Percentiles rank a stretch among this genome's conserved stretches.
Evolutionary conservation across 257 asterid species (phyloP).

Genomic region (Plantago elongata): DNA sequence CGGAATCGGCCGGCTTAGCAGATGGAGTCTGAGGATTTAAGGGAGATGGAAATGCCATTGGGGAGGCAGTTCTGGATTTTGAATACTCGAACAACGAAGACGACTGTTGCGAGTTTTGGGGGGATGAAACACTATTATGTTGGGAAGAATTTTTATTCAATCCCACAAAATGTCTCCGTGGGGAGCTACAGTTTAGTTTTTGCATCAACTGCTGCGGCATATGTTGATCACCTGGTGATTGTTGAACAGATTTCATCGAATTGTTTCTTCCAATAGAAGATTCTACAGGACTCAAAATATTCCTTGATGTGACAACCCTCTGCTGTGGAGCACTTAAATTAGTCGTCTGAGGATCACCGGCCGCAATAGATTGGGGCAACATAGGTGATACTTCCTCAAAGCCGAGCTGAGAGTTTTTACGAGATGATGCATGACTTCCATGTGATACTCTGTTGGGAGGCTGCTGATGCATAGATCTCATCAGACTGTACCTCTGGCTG

Average conservation of each 20-base stretch:
- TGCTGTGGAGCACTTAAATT: constrained; percentile 12
- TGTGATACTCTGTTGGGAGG: no score
- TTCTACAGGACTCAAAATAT: constrained; percentile 24
- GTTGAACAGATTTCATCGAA: constrained; percentile 29
- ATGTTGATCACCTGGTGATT: constrained; percentile 22
- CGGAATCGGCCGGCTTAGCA: constrained; percentile 31
- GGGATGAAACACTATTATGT: constrained; percentile 29
- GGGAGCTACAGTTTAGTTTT: constrained; percentile 25
- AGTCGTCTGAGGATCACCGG: no score
- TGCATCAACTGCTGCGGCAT: constrained; percentile 29
- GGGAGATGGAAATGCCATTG: constrained; percentile 39
- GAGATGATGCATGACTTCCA: not conserved
- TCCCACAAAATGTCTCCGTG: constrained; percentile 21
- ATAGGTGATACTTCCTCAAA: constrained; percentile 21
- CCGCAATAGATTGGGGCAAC: constrained; percentile 23
- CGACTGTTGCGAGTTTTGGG: constrained; percentile 14
- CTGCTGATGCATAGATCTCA: no score
- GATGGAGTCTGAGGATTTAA: constrained; percentile 43
- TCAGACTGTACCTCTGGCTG: no score
- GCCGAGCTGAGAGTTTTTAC: constrained; percentile 17
- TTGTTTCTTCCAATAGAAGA: constrained; percentile 16
- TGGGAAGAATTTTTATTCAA: constrained; percentile 24
- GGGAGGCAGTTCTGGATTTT: constrained; percentile 26
- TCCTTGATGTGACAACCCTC: constrained; percentile 17
- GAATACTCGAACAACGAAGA: constrained; percentile 29